A percentile compares a stretch with the other conserved stretches of the same genome.
Conservation (phyloP, 129 eudicot genomes). For the Cynara cardunculus region DNA sequence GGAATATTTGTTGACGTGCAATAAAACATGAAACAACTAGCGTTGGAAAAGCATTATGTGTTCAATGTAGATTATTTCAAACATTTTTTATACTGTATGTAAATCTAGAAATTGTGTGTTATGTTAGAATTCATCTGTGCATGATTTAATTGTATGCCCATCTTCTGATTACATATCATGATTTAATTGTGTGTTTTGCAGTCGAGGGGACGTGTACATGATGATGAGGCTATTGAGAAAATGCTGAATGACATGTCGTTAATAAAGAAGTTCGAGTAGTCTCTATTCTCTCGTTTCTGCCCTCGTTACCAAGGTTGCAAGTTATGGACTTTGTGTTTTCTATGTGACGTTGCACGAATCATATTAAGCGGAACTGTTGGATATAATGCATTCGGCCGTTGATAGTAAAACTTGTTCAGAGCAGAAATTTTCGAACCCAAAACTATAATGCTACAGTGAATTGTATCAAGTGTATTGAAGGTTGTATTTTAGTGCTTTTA, state of each 20-base stretch:
- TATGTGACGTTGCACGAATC: background rate
- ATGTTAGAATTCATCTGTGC: background rate
- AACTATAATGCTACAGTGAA: background rate
- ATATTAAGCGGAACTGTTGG: background rate
- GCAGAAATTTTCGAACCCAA: background rate
- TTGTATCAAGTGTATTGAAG: slow-evolving; percentile 3
- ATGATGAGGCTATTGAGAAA: slow-evolving; percentile 89
- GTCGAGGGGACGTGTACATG: slow-evolving; percentile 78
- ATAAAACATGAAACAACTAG: background rate
- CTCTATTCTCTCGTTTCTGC: background rate
- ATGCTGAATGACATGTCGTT: slow-evolving; percentile 83
- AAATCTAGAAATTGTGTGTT: background rate
- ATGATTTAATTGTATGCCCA: no score
- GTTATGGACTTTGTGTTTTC: background rate
- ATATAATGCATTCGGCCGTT: background rate
- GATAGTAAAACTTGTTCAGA: background rate
- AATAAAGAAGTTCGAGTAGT: slow-evolving; percentile 86
- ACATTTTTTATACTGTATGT: background rate
- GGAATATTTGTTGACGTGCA: background rate
- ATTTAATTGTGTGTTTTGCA: slow-evolving; percentile 30
- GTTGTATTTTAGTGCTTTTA: background rate
- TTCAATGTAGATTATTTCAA: no score
- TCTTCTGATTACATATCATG: no score
- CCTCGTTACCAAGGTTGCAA: background rate
- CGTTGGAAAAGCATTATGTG: background rate